These are phyloP conservation scores for Alternaria atra DNA, from an alignment of 2,329 filamentous ascomycete species.

Conservation along the genomic window DNA sequence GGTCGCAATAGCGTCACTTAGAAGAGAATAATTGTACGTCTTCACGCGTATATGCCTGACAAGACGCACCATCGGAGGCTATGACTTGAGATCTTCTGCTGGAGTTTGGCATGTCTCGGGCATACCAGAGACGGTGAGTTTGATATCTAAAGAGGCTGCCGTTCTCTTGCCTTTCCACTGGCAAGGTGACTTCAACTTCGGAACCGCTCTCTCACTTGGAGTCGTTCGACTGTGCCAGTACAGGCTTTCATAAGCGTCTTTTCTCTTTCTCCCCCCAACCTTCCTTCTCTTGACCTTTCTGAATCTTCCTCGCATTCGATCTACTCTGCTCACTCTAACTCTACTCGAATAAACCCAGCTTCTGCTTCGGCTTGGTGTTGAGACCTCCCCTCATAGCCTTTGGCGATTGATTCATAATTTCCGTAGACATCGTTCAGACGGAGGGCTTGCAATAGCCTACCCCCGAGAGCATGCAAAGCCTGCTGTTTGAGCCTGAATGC, in stretches of 20 bases:
- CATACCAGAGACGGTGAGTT: not conserved
- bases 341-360: not conserved
- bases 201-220: not conserved
- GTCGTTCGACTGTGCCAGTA: not conserved
- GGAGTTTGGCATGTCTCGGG: not conserved
- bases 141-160: not conserved
- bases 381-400: not conserved
- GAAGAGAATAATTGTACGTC: accelerated
- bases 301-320: not conserved
- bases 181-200: not conserved
- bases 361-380: not conserved
- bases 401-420: not conserved
- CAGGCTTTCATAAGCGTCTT: not conserved
- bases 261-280: not conserved
- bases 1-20: not conserved
- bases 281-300: not conserved
- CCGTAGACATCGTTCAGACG: not conserved
- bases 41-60: no score
- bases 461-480: not conserved
- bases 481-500: conserved; percentile 5
- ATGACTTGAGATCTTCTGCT: not conserved
- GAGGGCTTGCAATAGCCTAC: not conserved
- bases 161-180: not conserved
- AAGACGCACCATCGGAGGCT: not conserved
- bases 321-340: not conserved